Conservation (phyloP, 257 asterid genomes). For the Cynanchum wilfordii region DNA sequence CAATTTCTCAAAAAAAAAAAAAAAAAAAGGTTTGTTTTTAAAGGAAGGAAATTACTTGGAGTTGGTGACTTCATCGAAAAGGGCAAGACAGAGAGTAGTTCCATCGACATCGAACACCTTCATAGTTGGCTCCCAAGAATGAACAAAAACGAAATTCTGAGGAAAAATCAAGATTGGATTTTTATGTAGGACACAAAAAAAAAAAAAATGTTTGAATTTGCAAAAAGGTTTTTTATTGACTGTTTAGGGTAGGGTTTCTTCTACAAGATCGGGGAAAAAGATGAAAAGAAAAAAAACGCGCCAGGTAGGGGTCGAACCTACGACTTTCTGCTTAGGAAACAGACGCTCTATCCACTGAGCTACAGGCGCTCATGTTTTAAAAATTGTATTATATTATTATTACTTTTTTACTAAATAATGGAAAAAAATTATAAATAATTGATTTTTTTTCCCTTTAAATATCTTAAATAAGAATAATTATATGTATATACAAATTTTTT, state of each 20-base stretch:
- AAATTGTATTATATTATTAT: too few species aligned
- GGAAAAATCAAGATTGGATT: not conserved
- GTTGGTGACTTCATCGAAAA: slow-evolving; percentile 74
- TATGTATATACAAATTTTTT: too few species aligned
- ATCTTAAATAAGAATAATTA: too few species aligned
- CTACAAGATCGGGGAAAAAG: too few species aligned
- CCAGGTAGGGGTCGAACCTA: slow-evolving; percentile 99
- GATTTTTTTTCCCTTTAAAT: too few species aligned
- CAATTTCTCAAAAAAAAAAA: not conserved
- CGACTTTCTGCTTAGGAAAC: slow-evolving; percentile 98
- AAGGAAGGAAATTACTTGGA: slow-evolving; percentile 48
- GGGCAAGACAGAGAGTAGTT: slow-evolving; percentile 57
- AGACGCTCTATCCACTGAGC: slow-evolving; percentile 99
- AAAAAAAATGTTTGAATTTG: not conserved
- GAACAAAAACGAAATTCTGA: not conserved
- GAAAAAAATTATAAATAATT: too few species aligned
- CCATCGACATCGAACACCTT: slow-evolving; percentile 66
- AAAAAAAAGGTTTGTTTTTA: not conserved
- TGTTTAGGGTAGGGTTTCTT: too few species aligned
- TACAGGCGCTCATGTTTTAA: slow-evolving; percentile 66
- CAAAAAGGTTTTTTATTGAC: too few species aligned
- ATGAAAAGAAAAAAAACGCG: slow-evolving; percentile 29
- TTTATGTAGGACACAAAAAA: not conserved
- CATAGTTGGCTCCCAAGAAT: slow-evolving; percentile 34
- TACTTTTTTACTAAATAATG: too few species aligned